Conservation (phyloP, 306 rosid genomes). For the Prunus mongolica region DNA sequence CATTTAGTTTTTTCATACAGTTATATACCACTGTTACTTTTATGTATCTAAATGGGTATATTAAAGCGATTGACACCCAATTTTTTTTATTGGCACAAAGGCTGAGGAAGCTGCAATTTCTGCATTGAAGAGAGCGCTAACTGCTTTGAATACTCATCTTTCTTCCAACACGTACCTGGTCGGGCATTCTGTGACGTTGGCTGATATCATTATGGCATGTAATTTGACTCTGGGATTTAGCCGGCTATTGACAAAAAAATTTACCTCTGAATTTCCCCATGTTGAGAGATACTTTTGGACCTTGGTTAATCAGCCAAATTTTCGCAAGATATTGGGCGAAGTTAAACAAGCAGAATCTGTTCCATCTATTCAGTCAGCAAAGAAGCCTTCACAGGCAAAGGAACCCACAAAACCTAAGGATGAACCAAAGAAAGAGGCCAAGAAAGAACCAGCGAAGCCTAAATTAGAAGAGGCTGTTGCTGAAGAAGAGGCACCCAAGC, state of each 20-base stretch:
- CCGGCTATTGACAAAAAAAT: constrained; percentile 41
- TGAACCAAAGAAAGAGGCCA: constrained; percentile 50
- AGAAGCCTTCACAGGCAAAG: constrained; percentile 64
- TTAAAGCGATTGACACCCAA: background rate
- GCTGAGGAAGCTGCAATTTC: constrained; percentile 63
- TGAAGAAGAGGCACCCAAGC: constrained; percentile 76
- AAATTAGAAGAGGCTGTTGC: constrained; percentile 35
- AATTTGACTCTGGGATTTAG: constrained; percentile 43
- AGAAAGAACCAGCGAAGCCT: constrained; percentile 44
- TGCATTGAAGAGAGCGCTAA: constrained; percentile 59
- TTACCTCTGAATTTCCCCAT: constrained; percentile 77
- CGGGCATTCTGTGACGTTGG: constrained; percentile 76
- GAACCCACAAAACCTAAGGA: constrained; percentile 62
- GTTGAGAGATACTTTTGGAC: constrained; percentile 95
- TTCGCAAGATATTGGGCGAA: constrained; percentile 64
- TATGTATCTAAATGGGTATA: background rate
- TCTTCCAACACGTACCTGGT: constrained; percentile 66
- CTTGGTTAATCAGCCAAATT: constrained; percentile 74
- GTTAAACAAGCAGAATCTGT: constrained; percentile 59
- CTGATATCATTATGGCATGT: constrained; percentile 57
- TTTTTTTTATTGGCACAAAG: constrained; percentile 29
- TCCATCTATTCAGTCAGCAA: constrained; percentile 51
- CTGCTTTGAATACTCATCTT: constrained; percentile 70
- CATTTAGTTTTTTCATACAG: background rate
- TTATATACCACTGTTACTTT: background rate